Evolutionary conservation across 495 filamentous ascomycete species (phyloP), one percentile per base, ranked within the genome.

Genomic region (Rostrohypoxylon terebratum): DNA sequence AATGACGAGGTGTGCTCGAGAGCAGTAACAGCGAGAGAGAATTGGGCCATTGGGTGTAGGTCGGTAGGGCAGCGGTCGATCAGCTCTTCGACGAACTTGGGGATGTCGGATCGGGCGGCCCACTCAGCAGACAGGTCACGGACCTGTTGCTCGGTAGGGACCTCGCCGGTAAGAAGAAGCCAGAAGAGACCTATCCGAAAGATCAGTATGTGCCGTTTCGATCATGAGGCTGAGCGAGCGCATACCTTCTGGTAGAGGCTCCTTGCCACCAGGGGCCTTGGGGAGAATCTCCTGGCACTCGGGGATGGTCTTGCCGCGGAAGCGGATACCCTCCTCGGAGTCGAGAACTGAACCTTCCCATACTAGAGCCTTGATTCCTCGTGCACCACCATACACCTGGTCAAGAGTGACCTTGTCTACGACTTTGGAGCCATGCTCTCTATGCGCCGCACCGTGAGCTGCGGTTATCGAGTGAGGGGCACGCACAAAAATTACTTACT

Each of bases 271-370:
- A 66, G 93, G 92, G 62, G 94, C 96, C 87, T 96, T 97, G 80
- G 96, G 96, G 42, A 99, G 93, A 69, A 97, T 83, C 83, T 97
- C 84, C 90, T 98, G 95, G 89, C 96, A 97, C 83, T 99, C 95
- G 72, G 96, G 96, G 75, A 99, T 99, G 65, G 96, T 99, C 87
- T 92, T 93, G 83, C 96, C 96, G 81, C 96, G 90, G 89, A 99
- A 99, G 71, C 96, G 93, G 84, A 99, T 99, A 84, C 96, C 96
- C 87, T 99, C 95, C 87, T 99, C 94, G 47, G 94, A 88, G 83
- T 99, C 96, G 67, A 99, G 91, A 77, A 99, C 96, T 72, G 96
- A 99, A 70, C 96, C 96, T 89, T 99, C 96, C 96, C 96, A 98
- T 63, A 98, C 96, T 62, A 99, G 90, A 74, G 91, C 92, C 87